Conservation (phyloP, 2,329 filamentous ascomycete genomes). For the Graphilbum fragrans region DNA sequence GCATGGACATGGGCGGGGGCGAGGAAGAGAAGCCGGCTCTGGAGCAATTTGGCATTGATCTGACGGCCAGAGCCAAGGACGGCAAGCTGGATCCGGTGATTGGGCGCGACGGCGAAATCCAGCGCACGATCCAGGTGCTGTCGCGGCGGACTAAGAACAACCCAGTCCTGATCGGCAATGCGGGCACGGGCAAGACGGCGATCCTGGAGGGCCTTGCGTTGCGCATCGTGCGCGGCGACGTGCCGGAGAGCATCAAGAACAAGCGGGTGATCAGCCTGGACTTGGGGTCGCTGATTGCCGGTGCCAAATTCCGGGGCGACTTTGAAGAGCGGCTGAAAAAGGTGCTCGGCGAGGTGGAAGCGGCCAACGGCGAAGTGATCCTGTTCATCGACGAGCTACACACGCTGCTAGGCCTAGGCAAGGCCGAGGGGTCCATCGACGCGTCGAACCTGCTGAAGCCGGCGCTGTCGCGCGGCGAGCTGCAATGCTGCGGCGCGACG, state of each 20-base stretch:
- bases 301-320: conserved; percentile 89
- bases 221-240: conserved; percentile 82
- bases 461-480: conserved; percentile 78
- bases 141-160: conserved; percentile 93
- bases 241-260: conserved; percentile 91
- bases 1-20: conserved; percentile 74
- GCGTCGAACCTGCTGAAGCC: conserved; percentile 92
- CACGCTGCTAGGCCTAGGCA: conserved; percentile 80
- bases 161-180: conserved; percentile 82
- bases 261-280: conserved; percentile 83
- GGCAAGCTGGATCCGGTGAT: conserved; percentile 96
- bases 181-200: conserved; percentile 88
- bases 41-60: conserved; percentile 82
- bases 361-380: conserved; percentile 80
- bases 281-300: conserved; percentile 84
- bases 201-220: conserved; percentile 83
- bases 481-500: conserved; percentile 92
- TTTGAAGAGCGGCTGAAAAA: conserved; percentile 91
- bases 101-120: conserved; percentile 81
- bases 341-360: conserved; percentile 81
- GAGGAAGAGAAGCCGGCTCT: conserved; percentile 72
- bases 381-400: conserved; percentile 94
- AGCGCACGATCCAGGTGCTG: conserved; percentile 86
- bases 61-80: conserved; percentile 72
- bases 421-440: conserved; percentile 92